phyloP scores from a whole-genome alignment of 306 rosid species.

The Herpetospermum pedunculosum region DNA sequence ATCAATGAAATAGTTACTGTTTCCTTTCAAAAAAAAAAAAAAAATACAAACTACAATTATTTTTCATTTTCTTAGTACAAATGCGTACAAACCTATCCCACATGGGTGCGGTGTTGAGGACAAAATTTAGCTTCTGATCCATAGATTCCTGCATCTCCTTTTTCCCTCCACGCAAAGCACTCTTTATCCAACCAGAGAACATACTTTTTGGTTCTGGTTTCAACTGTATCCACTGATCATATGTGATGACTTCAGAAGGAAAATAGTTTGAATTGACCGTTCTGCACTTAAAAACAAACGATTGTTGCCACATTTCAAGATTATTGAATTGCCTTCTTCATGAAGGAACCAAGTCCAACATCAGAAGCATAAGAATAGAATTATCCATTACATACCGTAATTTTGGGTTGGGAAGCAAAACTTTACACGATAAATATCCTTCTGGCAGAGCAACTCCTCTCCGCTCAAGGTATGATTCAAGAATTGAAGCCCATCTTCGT shows the following conservation, averaged over 20 bases:
- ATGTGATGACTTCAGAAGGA: constrained; percentile 61
- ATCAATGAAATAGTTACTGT: no score
- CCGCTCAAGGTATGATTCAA: constrained; percentile 74
- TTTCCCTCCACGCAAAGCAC: constrained; percentile 49
- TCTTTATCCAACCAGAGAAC: constrained; percentile 65
- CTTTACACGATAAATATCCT: constrained; percentile 65
- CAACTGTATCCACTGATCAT: constrained; percentile 56
- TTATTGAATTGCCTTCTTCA: background rate
- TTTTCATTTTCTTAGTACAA: no score
- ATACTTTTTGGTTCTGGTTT: constrained; percentile 53
- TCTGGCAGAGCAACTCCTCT: constrained; percentile 65
- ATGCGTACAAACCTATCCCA: constrained; percentile 76
- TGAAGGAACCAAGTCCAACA: background rate
- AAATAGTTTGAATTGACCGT: constrained; percentile 37
- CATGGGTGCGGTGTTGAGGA: constrained; percentile 71
- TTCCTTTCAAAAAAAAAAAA: no score
- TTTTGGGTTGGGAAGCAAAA: constrained; percentile 75
- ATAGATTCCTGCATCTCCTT: constrained; percentile 57
- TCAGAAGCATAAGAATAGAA: background rate
- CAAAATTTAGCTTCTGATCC: constrained; percentile 54
- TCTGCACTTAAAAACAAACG: constrained; percentile 21
- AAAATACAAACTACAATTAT: no score
- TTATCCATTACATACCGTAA: constrained; percentile 40
- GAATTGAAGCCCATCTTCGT: constrained; percentile 55
- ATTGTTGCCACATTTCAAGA: background rate